Evolutionary conservation across 139 green algal genomes (phyloP), one percentile per base, ranked within the genome.

Genomic region (Closterium sp.): DNA sequence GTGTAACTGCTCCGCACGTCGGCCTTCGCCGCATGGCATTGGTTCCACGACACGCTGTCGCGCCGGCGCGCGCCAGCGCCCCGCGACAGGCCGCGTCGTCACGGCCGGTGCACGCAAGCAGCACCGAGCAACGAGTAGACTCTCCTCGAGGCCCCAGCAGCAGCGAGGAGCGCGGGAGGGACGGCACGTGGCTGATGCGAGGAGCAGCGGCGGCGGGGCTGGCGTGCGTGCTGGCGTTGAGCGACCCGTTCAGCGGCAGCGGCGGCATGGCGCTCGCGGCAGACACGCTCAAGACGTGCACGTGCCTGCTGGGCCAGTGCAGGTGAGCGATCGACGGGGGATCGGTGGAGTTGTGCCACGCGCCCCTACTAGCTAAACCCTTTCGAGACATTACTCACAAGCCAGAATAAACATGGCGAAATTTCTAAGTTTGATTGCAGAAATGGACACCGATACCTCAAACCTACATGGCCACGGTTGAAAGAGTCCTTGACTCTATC

Each of bases 231-330:
- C 43, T 69, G 43, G 43, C 43, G 43, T 16, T 69, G 43, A 69
- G 43, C 12, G 43, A 69, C 43, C 43, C 43, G 43, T 69, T 69
- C 43, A 69, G 43, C 43, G 43, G 43, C 43, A 69, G 43, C 43
- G 43, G 43, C 43, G 43, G 43, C 43, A 69, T 69, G 36, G 88
- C 88, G 28, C 30, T 66, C 31, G 89, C 89, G 89, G 89, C 69
- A 0, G 90, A 93, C 84, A 35, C 90, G n/a, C 85, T 93, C 28
- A 86, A 90, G 34, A 93, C 85, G 32, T 93, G 90, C 25, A 85
- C n/a, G 8, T 93, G 90, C 34, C 90, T 93, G 16, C n/a, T 93
- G 25, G 55, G 90, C 19, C 33, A 93, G 16, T 93, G 90, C 90
- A 90, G 85, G 90, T 93, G 33, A 66, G 84, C 12, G 12, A 16